Evolutionary conservation across 139 green algal species (phyloP), one percentile per base, ranked within the genome.

Genomic region (Eudorina sp.): DNA sequence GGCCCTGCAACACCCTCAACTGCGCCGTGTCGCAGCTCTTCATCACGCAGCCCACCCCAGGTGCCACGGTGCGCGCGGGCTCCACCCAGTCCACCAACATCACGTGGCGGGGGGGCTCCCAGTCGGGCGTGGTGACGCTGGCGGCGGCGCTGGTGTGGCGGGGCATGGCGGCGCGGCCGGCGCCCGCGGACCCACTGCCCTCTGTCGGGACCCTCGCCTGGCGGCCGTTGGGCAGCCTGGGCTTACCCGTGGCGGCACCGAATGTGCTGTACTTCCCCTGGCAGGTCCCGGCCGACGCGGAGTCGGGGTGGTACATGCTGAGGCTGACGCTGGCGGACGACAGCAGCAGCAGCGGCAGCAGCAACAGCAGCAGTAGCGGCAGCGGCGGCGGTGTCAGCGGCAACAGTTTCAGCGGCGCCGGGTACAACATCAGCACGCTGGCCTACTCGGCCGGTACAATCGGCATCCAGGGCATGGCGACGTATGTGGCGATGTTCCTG

Each of bases 401-500:
- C n/a, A n/a, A n/a, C n/a, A n/a, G n/a, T n/a, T n/a, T n/a, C n/a
- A n/a, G n/a, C n/a, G n/a, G n/a, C n/a, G n/a, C n/a, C n/a, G n/a
- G n/a, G n/a, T n/a, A n/a, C n/a, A n/a, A n/a, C n/a, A n/a, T n/a
- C n/a, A n/a, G n/a, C n/a, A n/a, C n/a, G n/a, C n/a, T n/a, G n/a
- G 45, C 48, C 27, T 29, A n/a, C 1, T 41, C 43, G 6, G 45
- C 46, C 14, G 46, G 19, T 8, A 11, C 45, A 1, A 29, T 83
- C 46, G 46, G 7, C 19, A 13, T 66, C 19, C 46, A 31, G 7
- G 74, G 45, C 18, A 19, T 11, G 16, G 46, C 43, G 45, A 46
- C 48, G 74, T 66, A 66, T 19, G 74, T 46, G 6, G 74, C 74
- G 4, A 75, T 75, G 4, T 75, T 81, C 72, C 72, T 81, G 45